These are phyloP conservation scores for Fraxinus floribunda DNA, from an alignment of 305 asterid genomes.

Conservation along the genomic window DNA sequence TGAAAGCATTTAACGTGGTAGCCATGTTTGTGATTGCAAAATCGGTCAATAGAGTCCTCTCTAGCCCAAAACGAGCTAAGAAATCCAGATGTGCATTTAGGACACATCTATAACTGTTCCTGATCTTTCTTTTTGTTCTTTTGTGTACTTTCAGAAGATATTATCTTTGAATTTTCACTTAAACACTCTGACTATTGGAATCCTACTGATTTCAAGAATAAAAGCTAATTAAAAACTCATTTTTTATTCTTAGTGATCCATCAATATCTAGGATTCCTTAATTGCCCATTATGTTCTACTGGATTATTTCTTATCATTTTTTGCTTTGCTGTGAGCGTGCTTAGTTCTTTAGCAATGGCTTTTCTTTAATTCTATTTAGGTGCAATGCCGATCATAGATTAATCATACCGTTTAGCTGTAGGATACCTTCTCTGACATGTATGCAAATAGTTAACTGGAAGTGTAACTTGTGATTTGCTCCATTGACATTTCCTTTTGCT, in stretches of 20 bases:
- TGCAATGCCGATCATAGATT: neutral
- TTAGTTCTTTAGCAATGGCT: neutral
- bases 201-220: neutral
- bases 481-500: conserved; percentile 19
- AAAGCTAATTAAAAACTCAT: neutral
- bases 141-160: neutral
- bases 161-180: neutral
- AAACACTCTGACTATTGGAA: neutral
- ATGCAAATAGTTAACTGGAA: neutral
- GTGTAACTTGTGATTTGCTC: conserved; percentile 2
- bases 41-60: neutral
- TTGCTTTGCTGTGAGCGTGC: neutral
- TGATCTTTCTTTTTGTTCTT: neutral
- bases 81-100: neutral
- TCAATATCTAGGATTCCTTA: conserved; percentile 11
- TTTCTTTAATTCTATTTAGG: neutral
- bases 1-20: neutral
- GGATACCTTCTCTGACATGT: neutral
- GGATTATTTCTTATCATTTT: neutral
- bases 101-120: neutral
- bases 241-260: neutral
- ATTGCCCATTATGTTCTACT: conserved; percentile 15
- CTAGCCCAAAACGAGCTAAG: neutral
- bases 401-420: neutral
- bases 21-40: neutral